Evolutionary conservation across 2,329 filamentous ascomycete species (phyloP).

Genomic region (Neofusicoccum ribis): DNA sequence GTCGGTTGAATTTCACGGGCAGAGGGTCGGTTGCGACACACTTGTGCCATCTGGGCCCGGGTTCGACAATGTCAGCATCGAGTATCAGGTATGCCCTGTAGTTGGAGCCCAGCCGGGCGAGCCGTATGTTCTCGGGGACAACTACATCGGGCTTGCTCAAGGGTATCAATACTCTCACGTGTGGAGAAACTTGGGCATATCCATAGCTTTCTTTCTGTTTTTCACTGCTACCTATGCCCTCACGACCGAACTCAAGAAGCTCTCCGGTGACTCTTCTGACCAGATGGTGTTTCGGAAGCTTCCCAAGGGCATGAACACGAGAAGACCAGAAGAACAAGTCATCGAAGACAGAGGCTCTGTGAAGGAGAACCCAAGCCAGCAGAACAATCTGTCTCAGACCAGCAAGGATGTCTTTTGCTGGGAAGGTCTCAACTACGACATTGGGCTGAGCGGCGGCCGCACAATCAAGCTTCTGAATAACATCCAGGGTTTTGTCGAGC

Average conservation of each 20-base stretch:
- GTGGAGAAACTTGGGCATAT: constrained; percentile 67
- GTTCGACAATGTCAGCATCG: constrained; percentile 40
- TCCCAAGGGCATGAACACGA: constrained; percentile 32
- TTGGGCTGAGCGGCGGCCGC: constrained; percentile 51
- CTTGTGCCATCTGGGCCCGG: no score
- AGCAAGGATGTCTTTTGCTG: constrained; percentile 65
- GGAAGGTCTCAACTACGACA: constrained; percentile 53
- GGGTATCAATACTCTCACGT: constrained; percentile 44
- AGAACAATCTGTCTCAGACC: no score
- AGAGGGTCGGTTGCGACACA: constrained; percentile 44
- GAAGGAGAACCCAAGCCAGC: no score
- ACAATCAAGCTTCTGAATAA: constrained; percentile 54
- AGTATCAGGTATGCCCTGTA: constrained; percentile 41
- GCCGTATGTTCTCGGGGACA: constrained; percentile 41
- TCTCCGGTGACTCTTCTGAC: constrained; percentile 24
- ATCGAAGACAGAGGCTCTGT: no score
- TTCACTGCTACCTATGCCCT: constrained; percentile 66
- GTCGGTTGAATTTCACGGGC: constrained; percentile 66
- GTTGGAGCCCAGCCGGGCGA: constrained; percentile 42
- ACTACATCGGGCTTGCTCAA: constrained; percentile 33
- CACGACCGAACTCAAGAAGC: constrained; percentile 56
- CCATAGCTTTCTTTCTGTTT: constrained; percentile 63
- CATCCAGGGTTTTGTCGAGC: constrained; percentile 57
- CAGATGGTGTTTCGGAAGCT: constrained; percentile 47
- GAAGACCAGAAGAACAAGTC: no score